Conservation (phyloP, 1,139 yeast species). For the Protomyces lactucae-debilis region DNA sequence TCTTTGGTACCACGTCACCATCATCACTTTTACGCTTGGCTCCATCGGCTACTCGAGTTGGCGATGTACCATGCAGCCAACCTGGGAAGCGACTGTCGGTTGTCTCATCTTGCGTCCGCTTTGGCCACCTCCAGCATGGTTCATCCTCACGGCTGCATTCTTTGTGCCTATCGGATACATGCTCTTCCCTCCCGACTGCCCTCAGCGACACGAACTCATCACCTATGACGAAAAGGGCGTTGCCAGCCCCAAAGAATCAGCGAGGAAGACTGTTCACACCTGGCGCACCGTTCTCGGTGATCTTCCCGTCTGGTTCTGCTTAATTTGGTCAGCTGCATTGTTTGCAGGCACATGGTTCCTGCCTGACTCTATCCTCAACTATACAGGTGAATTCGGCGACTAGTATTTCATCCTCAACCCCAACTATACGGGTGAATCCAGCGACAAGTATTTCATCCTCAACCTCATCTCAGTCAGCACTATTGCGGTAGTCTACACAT, state of each 20-base stretch:
- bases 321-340: neutral
- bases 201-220: neutral
- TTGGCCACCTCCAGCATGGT: neutral
- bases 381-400: neutral
- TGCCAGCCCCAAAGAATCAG: neutral
- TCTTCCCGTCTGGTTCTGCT: neutral
- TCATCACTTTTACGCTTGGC: neutral
- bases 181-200: neutral
- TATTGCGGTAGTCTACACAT: neutral
- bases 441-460: neutral
- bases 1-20: neutral
- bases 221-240: neutral
- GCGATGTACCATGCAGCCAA: neutral
- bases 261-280: neutral
- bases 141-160: neutral
- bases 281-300: neutral
- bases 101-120: neutral
- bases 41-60: neutral
- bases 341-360: neutral
- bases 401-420: neutral
- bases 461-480: neutral
- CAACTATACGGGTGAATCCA: conserved; percentile 18
- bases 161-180: neutral
- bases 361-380: conserved; percentile 23
- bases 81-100: neutral